Conservation (phyloP, 1,284 basidiomycete genomes). For the Leccinum pachyderme region DNA sequence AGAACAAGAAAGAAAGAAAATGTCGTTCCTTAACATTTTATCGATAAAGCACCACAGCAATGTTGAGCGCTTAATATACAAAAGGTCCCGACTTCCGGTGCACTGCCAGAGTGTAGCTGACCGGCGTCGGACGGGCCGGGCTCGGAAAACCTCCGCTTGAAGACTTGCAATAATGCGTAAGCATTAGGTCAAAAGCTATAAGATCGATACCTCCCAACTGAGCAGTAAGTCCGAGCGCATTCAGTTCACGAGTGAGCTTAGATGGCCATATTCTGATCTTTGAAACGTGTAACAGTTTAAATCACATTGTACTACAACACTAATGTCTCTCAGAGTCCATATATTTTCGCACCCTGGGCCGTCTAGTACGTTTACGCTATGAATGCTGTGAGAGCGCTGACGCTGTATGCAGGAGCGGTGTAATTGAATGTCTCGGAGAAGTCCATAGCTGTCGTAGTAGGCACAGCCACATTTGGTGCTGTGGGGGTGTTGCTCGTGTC, state of each 20-base stretch:
- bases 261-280: not conserved
- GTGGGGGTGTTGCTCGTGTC: conserved; percentile 55
- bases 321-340: not conserved
- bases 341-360: not conserved
- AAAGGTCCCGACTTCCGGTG: not conserved
- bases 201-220: not conserved
- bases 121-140: no score
- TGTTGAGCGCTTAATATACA: not conserved
- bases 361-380: not conserved
- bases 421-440: conserved; percentile 55
- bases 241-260: not conserved
- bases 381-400: conserved; percentile 44
- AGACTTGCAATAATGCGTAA: no score
- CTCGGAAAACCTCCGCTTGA: not conserved
- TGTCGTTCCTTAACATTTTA: not conserved
- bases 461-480: conserved; percentile 46
- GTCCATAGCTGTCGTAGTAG: conserved; percentile 43
- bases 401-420: conserved; percentile 56
- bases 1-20: no score
- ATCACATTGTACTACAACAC: conserved; percentile 7
- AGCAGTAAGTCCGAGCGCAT: not conserved
- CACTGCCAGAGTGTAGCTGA: no score
- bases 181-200: not conserved
- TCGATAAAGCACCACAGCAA: not conserved
- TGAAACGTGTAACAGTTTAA: not conserved